Evolutionary conservation across 2,329 filamentous ascomycete species (phyloP), one percentile per base, ranked within the genome.

Genomic region (Colletotrichum neosansevieriae): DNA sequence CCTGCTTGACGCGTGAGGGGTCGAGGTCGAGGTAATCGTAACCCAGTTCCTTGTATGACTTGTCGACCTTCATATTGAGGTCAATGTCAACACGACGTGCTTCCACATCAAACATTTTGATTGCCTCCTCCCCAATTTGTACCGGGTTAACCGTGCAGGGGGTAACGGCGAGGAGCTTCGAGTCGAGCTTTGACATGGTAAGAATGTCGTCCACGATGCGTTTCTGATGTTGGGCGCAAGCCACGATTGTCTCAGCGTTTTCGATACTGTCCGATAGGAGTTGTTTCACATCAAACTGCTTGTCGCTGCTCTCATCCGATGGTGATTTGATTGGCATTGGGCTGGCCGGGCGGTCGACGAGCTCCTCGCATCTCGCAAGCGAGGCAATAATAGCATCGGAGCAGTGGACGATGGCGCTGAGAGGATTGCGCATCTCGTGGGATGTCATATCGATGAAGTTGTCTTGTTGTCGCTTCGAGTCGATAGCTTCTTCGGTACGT

Each of bases 31-130:
- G 87, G 83, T 89, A 94, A 40, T 91, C 87, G 38, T 92, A 80
- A 0, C 79, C 79, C 1, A 90, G 80, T 1, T 84, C 79, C 4
- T 80, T 80, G 74, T 90, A 92, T 0, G 90, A 91, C 15, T 85
- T 75, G 72, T 91, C 88, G 12, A 92, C 83, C 2, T 85, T 80
- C 72, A 92, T 89, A 21, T 85, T 84, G 71, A 94, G 84, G 54
- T 88, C 80, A 59, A 94, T 93, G 49, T 89, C 87, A 1, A 90
- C 87, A 29, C 89, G 90, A 45, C 89, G 87, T 3, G 93, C 83
- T 75, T 94, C 92, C 4, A 90, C 89, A 72, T 93, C 90, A 72
- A 94, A 94, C 86, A 95, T 94, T 75, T 92, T 93, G 40, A 94
- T 76, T 0, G 91, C 88, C 34, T 88, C 85, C 62, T 89, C 85